Base-by-base conservation (phyloP, 495 filamentous ascomycete genomes). In the Penicillium manginii region DNA sequence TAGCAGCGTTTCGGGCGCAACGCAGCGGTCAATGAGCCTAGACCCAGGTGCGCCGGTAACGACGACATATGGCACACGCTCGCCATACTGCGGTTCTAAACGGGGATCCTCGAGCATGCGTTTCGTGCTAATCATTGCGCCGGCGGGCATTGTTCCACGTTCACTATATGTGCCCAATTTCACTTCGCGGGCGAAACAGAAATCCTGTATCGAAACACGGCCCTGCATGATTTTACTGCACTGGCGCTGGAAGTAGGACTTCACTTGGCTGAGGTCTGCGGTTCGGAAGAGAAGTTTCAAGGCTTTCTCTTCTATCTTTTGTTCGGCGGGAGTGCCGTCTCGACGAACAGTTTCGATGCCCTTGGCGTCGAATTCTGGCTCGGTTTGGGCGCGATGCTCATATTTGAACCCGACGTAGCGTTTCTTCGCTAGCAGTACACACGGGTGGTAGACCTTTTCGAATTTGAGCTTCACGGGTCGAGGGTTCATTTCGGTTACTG, bases 361-460 rank as follows among this genome's bases (percentile, higher is more conserved):
- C 69, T 98, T 98, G 43, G 96, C 94, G 68, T 98, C 94, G 60
- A 98, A 98, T 18, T 96, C 91, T 19, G 94, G 96, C 59, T 90
- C 86, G 18, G 71, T 78, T 68, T 98, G 93, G 17, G 82, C 74
- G 23, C 83, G 84, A 59, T 82, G 84, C 68, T 98, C 94, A 74
- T 96, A 98, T 69, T 96, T 97, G 80, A 96, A 97, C 21, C 94
- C 94, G 35, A 97, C 96, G 66, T 98, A 98, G 37, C 94, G 90
- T 73, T 98, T 98, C 78, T 98, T 98, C 22, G 96, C 91, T 0
- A 98, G 83, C 3, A 98, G 83, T 1, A 97, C 86, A 65, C 93
- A 97, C 0, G 94, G 96, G 52, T 92, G 87, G 71, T 98, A 98
- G 12, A 98, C 94, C 65, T 98, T 98, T 73, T 98, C 96, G 66